Conservation (phyloP, 2,329 filamentous ascomycete genomes). For the Penicillium sp. region DNA sequence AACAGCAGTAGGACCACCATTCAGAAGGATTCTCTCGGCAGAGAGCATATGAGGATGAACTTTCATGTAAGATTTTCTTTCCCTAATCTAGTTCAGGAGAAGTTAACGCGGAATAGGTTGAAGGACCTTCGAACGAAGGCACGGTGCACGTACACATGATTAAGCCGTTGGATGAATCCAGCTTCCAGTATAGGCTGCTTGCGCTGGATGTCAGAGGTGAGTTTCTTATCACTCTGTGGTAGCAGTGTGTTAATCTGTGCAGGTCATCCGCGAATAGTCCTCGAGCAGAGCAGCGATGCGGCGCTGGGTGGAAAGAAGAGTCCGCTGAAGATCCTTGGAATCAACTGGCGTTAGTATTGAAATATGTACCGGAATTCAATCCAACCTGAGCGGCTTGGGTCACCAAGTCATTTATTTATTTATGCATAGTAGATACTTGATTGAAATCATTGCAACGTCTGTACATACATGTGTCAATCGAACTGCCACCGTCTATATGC, state of each 20-base stretch:
- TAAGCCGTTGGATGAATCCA: slow-evolving; percentile 59
- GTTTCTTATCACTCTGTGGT: background rate
- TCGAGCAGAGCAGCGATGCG: slow-evolving; percentile 43
- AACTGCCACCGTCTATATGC: background rate
- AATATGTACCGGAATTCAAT: too few species aligned
- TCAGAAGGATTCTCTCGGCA: slow-evolving; percentile 68
- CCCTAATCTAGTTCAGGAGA: background rate
- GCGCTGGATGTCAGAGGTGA: slow-evolving; percentile 71
- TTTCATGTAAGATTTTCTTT: slow-evolving; percentile 62
- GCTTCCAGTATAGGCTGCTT: slow-evolving; percentile 76
- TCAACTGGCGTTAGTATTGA: slow-evolving; percentile 41
- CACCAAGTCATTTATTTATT: too few species aligned
- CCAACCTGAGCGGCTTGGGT: too few species aligned
- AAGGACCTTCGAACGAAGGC: slow-evolving; percentile 71
- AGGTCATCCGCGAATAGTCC: slow-evolving; percentile 43
- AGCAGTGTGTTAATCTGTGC: slow-evolving; percentile 2
- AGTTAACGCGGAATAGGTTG: slow-evolving; percentile 51
- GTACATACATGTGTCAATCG: too few species aligned
- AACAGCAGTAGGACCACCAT: slow-evolving; percentile 53
- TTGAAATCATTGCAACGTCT: too few species aligned
- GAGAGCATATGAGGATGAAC: slow-evolving; percentile 77
- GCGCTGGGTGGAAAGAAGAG: slow-evolving; percentile 34
- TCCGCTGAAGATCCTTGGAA: slow-evolving; percentile 49
- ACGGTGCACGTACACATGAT: slow-evolving; percentile 75
- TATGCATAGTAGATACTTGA: too few species aligned